Conservation (phyloP, 1,284 basidiomycete genomes). For the Cutaneotrichosporon dermatis region DNA sequence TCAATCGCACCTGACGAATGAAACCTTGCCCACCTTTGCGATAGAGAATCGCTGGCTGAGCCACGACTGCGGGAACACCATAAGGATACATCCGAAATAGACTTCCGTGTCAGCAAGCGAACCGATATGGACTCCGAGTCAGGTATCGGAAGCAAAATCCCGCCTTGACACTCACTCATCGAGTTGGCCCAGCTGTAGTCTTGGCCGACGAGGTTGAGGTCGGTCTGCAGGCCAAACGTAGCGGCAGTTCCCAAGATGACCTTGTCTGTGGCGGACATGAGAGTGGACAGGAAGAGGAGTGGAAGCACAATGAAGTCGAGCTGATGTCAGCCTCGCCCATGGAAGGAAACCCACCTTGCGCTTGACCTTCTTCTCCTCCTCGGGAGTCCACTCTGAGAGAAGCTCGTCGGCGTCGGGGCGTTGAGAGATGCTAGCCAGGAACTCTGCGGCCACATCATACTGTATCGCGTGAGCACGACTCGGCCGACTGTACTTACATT, state of each 20-base stretch:
- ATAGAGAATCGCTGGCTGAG: constrained; percentile 19
- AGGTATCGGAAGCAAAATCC: no score
- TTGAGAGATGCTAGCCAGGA: constrained; percentile 21
- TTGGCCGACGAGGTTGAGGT: constrained; percentile 17
- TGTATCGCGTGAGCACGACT: background rate
- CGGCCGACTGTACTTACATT: background rate
- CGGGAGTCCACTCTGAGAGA: constrained; percentile 24
- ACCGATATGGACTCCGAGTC: no score
- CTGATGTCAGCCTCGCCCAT: no score
- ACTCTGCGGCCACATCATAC: constrained; percentile 24
- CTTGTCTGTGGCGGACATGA: constrained; percentile 22
- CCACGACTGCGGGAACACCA: constrained; percentile 22
- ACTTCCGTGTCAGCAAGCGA: constrained; percentile 6
- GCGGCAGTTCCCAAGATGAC: constrained; percentile 35
- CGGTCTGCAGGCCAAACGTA: constrained; percentile 26
- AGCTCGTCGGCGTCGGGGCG: constrained; percentile 22
- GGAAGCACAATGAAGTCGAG: constrained; percentile 26
- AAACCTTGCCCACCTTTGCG: background rate
- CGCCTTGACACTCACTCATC: constrained; percentile 13
- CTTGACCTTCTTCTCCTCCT: constrained; percentile 22
- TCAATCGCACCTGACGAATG: no score
- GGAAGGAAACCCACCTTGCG: constrained; percentile 8
- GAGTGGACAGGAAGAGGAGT: constrained; percentile 6
- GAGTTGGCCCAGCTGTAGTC: constrained; percentile 24
- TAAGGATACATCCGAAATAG: constrained; percentile 24